Conservation (phyloP, 371 early-diverging fungal genomes). For the Saksenaea vasiformis region DNA sequence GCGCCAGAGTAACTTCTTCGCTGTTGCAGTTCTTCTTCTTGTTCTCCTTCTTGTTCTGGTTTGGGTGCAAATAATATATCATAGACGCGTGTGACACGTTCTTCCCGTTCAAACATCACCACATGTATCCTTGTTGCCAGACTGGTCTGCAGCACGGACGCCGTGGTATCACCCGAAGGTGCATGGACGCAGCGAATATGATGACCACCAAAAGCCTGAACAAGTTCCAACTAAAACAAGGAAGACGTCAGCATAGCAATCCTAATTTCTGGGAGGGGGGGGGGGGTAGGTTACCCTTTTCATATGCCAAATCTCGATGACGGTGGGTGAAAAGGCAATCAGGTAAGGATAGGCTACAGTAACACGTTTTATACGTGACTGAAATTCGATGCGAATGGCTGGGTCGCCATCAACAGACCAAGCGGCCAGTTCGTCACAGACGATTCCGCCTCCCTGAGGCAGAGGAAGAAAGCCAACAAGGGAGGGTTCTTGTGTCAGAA, state of each 20-base stretch:
- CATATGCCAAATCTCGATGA: slow-evolving; percentile 41
- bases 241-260: too few species aligned
- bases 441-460: background rate
- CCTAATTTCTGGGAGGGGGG: too few species aligned
- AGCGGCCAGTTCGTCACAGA: slow-evolving; percentile 6
- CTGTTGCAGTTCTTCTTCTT: too few species aligned
- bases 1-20: too few species aligned
- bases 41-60: background rate
- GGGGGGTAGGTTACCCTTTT: slow-evolving; percentile 47
- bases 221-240: slow-evolving; percentile 20
- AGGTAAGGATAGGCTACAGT: slow-evolving; percentile 32
- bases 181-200: slow-evolving; percentile 16
- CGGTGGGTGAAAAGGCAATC: slow-evolving; percentile 29
- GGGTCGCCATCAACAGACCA: slow-evolving; percentile 5
- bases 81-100: slow-evolving; percentile 19
- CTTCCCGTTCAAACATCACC: slow-evolving; percentile 19
- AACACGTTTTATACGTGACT: slow-evolving; percentile 20
- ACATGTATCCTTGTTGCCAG: slow-evolving; percentile 3
- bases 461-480: slow-evolving; percentile 15
- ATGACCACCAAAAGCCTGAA: slow-evolving; percentile 14
- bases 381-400: slow-evolving; percentile 23
- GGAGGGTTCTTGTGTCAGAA: background rate
- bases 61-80: background rate
- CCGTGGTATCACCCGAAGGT: slow-evolving; percentile 4
- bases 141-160: slow-evolving; percentile 1